phyloP scores from a whole-genome alignment of 495 filamentous ascomycete genomes.

The Hypoxylon intermedium region DNA sequence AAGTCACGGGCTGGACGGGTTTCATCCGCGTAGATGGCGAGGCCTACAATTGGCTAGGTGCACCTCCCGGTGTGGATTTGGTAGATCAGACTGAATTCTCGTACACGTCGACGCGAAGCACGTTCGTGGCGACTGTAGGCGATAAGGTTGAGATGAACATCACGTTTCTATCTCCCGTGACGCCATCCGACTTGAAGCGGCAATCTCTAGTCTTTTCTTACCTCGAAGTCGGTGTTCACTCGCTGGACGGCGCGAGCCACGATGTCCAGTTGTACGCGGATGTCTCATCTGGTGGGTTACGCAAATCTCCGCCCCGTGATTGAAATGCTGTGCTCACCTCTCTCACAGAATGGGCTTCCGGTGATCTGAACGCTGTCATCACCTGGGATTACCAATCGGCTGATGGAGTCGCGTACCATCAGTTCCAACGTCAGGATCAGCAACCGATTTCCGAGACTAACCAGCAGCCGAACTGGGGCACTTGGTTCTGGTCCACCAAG shows the following conservation, averaged over 20 bases:
- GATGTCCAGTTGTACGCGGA: conserved; percentile 85
- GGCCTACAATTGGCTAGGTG: conserved; percentile 69
- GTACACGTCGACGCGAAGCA: conserved; percentile 88
- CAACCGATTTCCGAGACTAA: conserved; percentile 69
- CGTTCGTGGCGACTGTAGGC: conserved; percentile 78
- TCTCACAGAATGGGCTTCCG: conserved; percentile 53
- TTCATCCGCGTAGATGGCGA: conserved; percentile 60
- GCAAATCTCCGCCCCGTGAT: conserved; percentile 56
- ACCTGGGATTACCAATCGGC: conserved; percentile 49
- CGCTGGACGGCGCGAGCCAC: conserved; percentile 62
- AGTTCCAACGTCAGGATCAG: conserved; percentile 68
- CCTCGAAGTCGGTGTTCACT: conserved; percentile 68
- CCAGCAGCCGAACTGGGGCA: conserved; percentile 87
- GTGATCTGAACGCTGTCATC: conserved; percentile 46
- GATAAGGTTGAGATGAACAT: conserved; percentile 72
- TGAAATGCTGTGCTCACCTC: conserved; percentile 42
- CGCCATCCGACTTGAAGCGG: conserved; percentile 80
- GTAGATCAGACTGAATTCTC: conserved; percentile 62
- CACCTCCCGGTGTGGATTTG: conserved; percentile 58
- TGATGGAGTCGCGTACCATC: conserved; percentile 55
- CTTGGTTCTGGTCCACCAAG: conserved; percentile 71
- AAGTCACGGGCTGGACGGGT: conserved; percentile 79
- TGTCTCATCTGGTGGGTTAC: conserved; percentile 79
- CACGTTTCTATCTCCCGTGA: conserved; percentile 88
- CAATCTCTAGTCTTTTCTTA: conserved; percentile 93